A percentile compares a stretch with the other conserved stretches of the same genome.
Evolutionary conservation across 139 green algal genomes (phyloP).

Genomic region (Chlorella sp.): DNA sequence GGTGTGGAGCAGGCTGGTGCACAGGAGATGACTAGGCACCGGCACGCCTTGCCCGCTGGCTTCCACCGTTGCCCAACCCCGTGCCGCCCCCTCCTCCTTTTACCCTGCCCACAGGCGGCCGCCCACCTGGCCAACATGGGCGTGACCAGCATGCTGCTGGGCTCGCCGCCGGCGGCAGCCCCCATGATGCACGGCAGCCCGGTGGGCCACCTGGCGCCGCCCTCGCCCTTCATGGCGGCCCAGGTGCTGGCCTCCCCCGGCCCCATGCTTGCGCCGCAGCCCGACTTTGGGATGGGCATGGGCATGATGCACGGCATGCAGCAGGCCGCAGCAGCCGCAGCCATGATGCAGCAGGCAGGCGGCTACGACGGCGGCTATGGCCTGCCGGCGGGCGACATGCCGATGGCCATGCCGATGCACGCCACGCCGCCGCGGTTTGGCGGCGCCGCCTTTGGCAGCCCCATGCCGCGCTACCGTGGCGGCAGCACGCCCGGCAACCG

Average conservation of each 20-base stretch:
- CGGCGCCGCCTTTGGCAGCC: not conserved
- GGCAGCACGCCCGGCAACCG: conserved; percentile 13
- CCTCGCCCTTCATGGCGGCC: not conserved
- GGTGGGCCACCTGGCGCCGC: not conserved
- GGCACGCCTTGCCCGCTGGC: not conserved
- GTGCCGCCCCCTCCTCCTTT: not conserved
- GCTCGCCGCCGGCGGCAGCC: not conserved
- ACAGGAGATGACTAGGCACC: not conserved
- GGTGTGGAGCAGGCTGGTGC: not conserved
- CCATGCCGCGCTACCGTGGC: not conserved
- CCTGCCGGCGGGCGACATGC: not conserved
- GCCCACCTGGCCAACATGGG: conserved; percentile 25
- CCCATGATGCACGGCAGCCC: conserved; percentile 7
- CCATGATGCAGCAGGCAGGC: conserved; percentile 11
- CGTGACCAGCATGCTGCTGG: conserved; percentile 29
- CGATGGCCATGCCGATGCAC: not conserved
- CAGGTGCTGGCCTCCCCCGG: not conserved
- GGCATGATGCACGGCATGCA: not conserved
- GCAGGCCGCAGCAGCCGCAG: not conserved
- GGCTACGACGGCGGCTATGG: not conserved
- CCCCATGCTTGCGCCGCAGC: conserved; percentile 4
- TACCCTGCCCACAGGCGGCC: not conserved
- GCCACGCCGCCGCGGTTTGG: not conserved
- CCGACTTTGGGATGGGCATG: not conserved
- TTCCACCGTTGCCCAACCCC: not conserved